phyloP scores from a whole-genome alignment of 1,284 basidiomycete genomes.

The Athelia sp. region DNA sequence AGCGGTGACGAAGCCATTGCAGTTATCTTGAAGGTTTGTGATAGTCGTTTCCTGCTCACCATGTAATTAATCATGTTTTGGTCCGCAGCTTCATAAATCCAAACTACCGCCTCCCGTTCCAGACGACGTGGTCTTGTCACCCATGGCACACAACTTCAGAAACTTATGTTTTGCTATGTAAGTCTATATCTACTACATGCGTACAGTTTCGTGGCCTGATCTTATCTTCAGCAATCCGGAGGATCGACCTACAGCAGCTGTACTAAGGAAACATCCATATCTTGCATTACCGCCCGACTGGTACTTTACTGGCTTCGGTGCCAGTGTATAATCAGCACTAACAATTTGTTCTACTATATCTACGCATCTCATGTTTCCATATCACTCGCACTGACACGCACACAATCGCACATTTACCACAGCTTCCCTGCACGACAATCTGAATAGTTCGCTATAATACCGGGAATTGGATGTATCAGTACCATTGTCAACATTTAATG shows the following conservation, averaged over 20 bases:
- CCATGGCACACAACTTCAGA: slow-evolving; percentile 83
- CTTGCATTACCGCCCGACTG: slow-evolving; percentile 72
- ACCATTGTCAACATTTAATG: not conserved
- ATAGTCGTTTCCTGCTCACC: slow-evolving; percentile 1
- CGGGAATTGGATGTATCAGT: not conserved
- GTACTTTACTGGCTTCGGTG: slow-evolving; percentile 66
- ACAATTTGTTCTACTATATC: slow-evolving; percentile 19
- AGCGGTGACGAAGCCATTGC: slow-evolving; percentile 83
- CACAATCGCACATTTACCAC: too few relatives aligned
- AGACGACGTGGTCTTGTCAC: slow-evolving; percentile 69
- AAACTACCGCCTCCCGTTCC: slow-evolving; percentile 89
- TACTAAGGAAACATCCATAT: slow-evolving; percentile 84
- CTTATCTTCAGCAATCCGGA: slow-evolving; percentile 66
- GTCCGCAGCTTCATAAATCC: slow-evolving; percentile 67
- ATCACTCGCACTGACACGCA: too few relatives aligned
- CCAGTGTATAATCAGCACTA: not conserved
- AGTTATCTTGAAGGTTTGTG: slow-evolving; percentile 86
- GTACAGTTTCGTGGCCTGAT: slow-evolving; percentile 9
- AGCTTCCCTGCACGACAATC: too few relatives aligned
- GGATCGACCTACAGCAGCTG: slow-evolving; percentile 79
- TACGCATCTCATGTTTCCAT: slow-evolving; percentile 10
- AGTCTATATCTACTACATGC: slow-evolving; percentile 21
- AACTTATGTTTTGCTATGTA: slow-evolving; percentile 88
- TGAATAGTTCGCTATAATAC: not conserved
- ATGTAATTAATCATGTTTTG: slow-evolving; percentile 2